Conservation (phyloP, 306 rosid genomes). For the Trichosanthes cucumerina region DNA sequence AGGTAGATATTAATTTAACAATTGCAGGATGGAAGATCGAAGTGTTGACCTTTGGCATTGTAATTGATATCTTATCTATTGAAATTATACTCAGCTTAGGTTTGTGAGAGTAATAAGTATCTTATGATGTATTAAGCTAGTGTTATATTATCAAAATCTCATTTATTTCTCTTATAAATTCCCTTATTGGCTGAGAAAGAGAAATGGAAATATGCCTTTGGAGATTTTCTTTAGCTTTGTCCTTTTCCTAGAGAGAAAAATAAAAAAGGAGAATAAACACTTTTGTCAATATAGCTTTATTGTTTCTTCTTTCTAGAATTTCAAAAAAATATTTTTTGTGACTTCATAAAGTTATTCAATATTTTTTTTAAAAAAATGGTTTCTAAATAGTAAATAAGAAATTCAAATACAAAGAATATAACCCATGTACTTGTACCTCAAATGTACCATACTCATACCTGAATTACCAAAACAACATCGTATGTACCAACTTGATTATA, state of each 20-base stretch:
- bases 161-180: neutral
- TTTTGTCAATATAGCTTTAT: neutral
- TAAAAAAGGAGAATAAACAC: neutral
- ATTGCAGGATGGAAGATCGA: too few species aligned
- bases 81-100: too few species aligned
- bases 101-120: too few species aligned
- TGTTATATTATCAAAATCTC: too few species aligned
- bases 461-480: neutral
- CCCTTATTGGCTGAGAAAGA: neutral
- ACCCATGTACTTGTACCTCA: neutral
- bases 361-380: neutral
- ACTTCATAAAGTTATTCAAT: neutral
- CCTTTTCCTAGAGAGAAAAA: neutral
- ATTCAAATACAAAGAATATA: neutral
- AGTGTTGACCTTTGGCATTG: too few species aligned
- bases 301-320: neutral
- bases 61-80: too few species aligned
- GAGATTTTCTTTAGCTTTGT: neutral
- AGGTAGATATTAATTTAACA: too few species aligned
- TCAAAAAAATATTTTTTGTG: neutral
- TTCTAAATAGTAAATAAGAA: neutral
- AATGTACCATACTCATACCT: neutral
- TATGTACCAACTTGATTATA: too few species aligned
- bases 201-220: neutral
- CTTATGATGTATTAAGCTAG: too few species aligned